Base-by-base conservation (phyloP, 2,329 filamentous ascomycete genomes). In the Dryadomyces sulphureus region DNA sequence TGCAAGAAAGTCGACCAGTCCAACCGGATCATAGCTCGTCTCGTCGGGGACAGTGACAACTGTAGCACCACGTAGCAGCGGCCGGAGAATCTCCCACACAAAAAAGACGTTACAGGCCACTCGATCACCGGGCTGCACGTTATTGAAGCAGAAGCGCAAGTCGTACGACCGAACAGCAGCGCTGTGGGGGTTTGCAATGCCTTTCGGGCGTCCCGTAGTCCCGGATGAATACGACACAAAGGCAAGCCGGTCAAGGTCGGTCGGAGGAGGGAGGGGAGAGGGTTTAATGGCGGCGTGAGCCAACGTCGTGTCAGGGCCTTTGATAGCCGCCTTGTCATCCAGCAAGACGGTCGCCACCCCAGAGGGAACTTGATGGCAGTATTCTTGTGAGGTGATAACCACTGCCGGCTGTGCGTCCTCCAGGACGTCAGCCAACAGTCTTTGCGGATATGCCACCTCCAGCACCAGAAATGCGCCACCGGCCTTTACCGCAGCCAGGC, bases 71-170 rank as follows among this genome's bases (percentile, higher is more conserved):
- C 84, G 74, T 46, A 90, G 59, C 39, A 90, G 66, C 8, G 84
- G 84, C 5, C 84, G 80, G 46, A 90, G 61, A 47, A 89, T 88
- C 59, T 90, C 84, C 84, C 84, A 90, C 41, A 89, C 72, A 58
- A 90, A 90, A 61, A 89, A 90, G 49, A 89, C 84, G 66, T 89
- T 90, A 64, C 84, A 89, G n/a, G 84, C 84, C 11, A 89, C 83
- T 7, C 84, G 75, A 54, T 88, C 84, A 16, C 83, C 83, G 0
- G 79, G 79, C 17, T 71, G 62, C 3, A 86, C 65, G 58, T 89
- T 79, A 52, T 77, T 81, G 42, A 89, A 60, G 9, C 65, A 67
- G 56, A 89, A 89, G 59, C 84, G 69, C 51, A 86, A 61, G 54
- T 85, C 68, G 57, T 89, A 89, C 7, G 84, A 89, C 24, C 75